Base-by-base conservation (phyloP, 2,329 filamentous ascomycete genomes). In the Knufia petricola region DNA sequence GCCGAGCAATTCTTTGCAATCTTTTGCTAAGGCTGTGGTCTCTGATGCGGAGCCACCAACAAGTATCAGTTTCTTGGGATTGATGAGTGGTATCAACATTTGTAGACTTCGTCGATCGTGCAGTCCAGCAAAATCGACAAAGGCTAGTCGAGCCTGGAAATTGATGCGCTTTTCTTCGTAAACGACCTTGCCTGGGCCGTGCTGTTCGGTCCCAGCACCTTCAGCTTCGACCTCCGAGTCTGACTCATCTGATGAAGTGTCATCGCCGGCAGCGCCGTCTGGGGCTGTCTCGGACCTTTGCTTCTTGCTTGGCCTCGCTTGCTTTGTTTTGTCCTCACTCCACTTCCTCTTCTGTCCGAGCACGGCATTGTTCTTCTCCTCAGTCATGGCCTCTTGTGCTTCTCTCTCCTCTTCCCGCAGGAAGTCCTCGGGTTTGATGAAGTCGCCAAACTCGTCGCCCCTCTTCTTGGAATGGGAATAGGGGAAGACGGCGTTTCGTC, bases 321-420 rank as follows among this genome's bases (percentile, higher is more conserved):
- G 42, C 60, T 61, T 32, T 38, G 64, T 64, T 2, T 70, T 73
- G 19, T 78, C 69, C 52, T 94, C 87, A 56, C 90, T 86, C 87
- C 90, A 96, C 65, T 87, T 94, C 52, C 92, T 79, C 68, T 98
- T 98, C 70, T 90, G 89, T 15, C 90, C 92, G 17, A 95, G 75
- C 39, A 77, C 78, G 45, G 79, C 78, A 55, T 83, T 74, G 26
- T 69, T 67, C 23, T 73, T 72, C 10, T 66, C 66, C 50, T 75
- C 73, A 12, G 71, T 71, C 13, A 67, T 60, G 10, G 78, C 79
- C 34, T 86, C 83, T 15, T 79, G 74, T 50, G 83, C 80, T 57
- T 94, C 87, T 50, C 87, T 82, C 66, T 96, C 92, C 62, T 98
- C 92, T 0, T 89, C 90, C 50, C 89, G 79, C 1, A 95, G 75